Conservation (phyloP, 352 stramenopile genomes). For the Phytopythium litorale region DNA sequence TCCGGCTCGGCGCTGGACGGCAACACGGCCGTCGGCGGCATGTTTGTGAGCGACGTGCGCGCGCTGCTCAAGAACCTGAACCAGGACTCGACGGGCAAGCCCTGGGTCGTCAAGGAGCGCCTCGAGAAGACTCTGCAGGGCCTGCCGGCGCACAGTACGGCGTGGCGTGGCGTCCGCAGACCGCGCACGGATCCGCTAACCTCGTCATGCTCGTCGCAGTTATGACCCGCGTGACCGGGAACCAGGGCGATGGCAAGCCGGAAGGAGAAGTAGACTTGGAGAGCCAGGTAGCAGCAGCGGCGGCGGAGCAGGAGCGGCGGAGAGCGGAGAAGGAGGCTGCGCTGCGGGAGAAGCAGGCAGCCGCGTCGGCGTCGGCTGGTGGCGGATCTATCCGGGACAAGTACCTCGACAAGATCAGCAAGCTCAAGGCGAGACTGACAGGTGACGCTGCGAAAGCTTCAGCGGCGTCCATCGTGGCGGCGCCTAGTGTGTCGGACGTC, state of each 20-base stretch:
- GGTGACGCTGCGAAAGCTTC: conserved; percentile 13
- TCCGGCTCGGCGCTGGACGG: conserved; percentile 22
- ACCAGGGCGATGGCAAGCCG: conserved; percentile 24
- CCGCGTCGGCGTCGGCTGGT: neutral
- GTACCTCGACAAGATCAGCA: conserved; percentile 72
- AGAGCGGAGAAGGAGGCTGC: conserved; percentile 13
- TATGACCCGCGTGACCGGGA: conserved; percentile 45
- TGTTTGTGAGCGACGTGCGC: conserved; percentile 64
- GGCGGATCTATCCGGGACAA: conserved; percentile 46
- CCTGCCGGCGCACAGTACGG: conserved; percentile 48
- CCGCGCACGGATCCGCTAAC: neutral
- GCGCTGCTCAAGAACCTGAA: conserved; percentile 56
- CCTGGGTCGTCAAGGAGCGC: conserved; percentile 58
- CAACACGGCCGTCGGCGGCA: conserved; percentile 29
- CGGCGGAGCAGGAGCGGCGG: conserved; percentile 17
- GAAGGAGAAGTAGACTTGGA: conserved; percentile 57
- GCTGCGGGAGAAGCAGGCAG: conserved; percentile 11
- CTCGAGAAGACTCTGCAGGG: conserved; percentile 61
- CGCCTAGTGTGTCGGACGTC: conserved; percentile 15
- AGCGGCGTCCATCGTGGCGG: conserved; percentile 1
- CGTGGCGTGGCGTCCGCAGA: neutral
- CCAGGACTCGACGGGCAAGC: conserved; percentile 57
- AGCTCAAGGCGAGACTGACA: conserved; percentile 52
- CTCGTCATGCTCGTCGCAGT: conserved; percentile 19
- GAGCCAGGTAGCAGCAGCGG: conserved; percentile 46